These are phyloP conservation scores for Begonia loranthoides DNA, from an alignment of 306 rosid species.

Conservation along the genomic window DNA sequence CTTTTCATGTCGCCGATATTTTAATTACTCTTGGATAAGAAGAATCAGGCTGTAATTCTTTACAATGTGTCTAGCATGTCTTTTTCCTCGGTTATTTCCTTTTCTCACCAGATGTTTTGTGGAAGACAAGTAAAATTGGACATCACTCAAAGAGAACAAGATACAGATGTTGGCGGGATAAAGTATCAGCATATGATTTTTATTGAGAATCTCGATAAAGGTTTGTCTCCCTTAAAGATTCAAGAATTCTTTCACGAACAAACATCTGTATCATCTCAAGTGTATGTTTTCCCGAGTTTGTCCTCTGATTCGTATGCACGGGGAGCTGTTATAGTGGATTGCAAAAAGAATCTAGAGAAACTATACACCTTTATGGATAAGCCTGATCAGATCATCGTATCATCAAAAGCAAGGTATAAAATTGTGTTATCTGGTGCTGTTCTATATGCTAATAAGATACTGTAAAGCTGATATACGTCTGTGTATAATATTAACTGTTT, in stretches of 20 bases:
- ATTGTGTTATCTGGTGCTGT: neutral
- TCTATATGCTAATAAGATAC: neutral
- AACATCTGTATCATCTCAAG: constrained; percentile 32
- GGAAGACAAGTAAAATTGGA: constrained; percentile 13
- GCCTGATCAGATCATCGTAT: constrained; percentile 38
- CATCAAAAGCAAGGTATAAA: constrained; percentile 59
- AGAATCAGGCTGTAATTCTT: too few species aligned
- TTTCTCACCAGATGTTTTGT: neutral
- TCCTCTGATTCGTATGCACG: constrained; percentile 25
- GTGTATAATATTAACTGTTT: too few species aligned
- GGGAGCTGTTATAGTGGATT: constrained; percentile 35
- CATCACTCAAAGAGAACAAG: constrained; percentile 12
- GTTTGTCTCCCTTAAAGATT: constrained; percentile 23
- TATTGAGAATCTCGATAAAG: constrained; percentile 57
- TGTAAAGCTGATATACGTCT: too few species aligned
- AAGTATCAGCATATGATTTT: constrained; percentile 27
- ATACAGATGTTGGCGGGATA: constrained; percentile 34
- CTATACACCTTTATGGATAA: constrained; percentile 36
- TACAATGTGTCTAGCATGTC: too few species aligned
- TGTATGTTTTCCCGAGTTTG: constrained; percentile 33
- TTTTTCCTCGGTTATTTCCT: neutral
- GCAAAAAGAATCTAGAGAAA: constrained; percentile 22
- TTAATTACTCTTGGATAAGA: too few species aligned
- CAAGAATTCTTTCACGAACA: constrained; percentile 34
- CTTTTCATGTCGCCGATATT: too few species aligned